A percentile compares a stretch with the other conserved stretches of the same genome.
These are phyloP conservation scores for Fusarium irregulare DNA, from an alignment of 2,329 filamentous ascomycete species.

Conservation along the genomic window DNA sequence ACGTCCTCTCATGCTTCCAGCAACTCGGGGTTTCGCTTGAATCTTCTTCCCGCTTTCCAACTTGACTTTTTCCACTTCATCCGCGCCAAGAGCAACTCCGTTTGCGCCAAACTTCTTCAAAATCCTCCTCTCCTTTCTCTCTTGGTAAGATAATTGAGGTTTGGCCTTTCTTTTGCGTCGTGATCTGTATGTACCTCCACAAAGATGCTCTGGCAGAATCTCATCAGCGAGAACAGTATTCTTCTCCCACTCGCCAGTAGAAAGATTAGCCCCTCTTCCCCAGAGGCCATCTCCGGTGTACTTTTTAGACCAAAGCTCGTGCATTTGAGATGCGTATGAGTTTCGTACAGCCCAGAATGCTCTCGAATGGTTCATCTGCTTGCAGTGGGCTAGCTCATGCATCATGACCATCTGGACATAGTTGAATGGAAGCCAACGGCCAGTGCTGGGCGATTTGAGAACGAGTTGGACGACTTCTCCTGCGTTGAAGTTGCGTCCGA, in stretches of 20 bases:
- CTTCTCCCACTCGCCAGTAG: conserved; percentile 68
- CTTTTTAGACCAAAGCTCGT: conserved; percentile 72
- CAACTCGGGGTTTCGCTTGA: conserved; percentile 76
- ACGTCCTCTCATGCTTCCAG: conserved; percentile 77
- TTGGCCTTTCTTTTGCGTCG: conserved; percentile 66
- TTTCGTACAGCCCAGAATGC: conserved; percentile 86
- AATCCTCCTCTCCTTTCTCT: conserved; percentile 78
- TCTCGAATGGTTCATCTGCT: conserved; percentile 89
- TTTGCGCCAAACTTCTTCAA: conserved; percentile 80
- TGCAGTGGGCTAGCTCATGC: conserved; percentile 89
- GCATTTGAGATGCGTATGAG: conserved; percentile 77
- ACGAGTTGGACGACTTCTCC: conserved; percentile 90
- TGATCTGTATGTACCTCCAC: conserved; percentile 81
- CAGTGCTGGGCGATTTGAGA: conserved; percentile 71
- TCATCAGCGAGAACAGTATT: conserved; percentile 66
- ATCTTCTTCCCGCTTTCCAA: conserved; percentile 74
- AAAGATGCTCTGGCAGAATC: conserved; percentile 75
- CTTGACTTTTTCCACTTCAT: conserved; percentile 72
- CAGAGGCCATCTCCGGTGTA: conserved; percentile 88
- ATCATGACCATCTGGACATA: conserved; percentile 97
- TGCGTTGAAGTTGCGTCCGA: conserved; percentile 90
- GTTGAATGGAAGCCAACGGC: conserved; percentile 81
- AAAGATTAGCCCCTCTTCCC: conserved; percentile 75
- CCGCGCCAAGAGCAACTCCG: conserved; percentile 75
- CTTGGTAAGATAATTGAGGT: conserved; percentile 71